Percentiles rank a stretch among this genome's conserved stretches.
These are phyloP conservation scores for Nannizziopsis arthrosporioides DNA, from an alignment of 2,329 filamentous ascomycete genomes.

Conservation along the genomic window DNA sequence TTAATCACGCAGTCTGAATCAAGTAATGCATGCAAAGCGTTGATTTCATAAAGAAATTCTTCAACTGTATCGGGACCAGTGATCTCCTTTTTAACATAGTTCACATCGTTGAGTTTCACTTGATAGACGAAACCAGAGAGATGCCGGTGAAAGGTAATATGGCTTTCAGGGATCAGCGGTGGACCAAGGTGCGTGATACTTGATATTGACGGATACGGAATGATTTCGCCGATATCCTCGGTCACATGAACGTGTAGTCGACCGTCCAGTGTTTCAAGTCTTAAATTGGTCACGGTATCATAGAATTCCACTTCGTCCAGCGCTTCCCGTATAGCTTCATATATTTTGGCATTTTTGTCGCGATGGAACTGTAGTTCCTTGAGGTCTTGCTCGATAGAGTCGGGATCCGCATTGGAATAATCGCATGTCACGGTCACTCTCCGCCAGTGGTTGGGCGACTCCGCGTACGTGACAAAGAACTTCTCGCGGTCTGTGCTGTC, in stretches of 20 bases:
- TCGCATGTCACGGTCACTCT: slow-evolving; percentile 88
- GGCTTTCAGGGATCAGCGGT: slow-evolving; percentile 52
- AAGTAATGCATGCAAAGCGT: slow-evolving; percentile 70
- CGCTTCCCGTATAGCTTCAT: slow-evolving; percentile 86
- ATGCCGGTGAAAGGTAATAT: slow-evolving; percentile 77
- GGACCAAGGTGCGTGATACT: slow-evolving; percentile 59
- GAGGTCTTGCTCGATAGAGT: slow-evolving; percentile 78
- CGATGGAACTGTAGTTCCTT: slow-evolving; percentile 67
- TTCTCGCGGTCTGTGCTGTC: slow-evolving; percentile 90
- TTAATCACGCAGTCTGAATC: slow-evolving; percentile 67
- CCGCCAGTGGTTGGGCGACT: slow-evolving; percentile 66
- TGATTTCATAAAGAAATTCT: slow-evolving; percentile 95
- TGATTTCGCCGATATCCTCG: slow-evolving; percentile 94
- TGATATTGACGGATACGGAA: slow-evolving; percentile 64
- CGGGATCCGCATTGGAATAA: slow-evolving; percentile 66
- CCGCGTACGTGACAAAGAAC: slow-evolving; percentile 91
- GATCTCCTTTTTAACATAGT: slow-evolving; percentile 95
- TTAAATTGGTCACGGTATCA: slow-evolving; percentile 88
- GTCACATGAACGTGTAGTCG: slow-evolving; percentile 91
- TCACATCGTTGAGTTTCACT: slow-evolving; percentile 55
- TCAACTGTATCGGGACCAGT: slow-evolving; percentile 90
- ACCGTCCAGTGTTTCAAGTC: slow-evolving; percentile 77
- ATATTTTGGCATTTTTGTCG: slow-evolving; percentile 86
- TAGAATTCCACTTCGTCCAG: slow-evolving; percentile 92
- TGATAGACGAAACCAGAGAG: slow-evolving; percentile 97